Conservation (phyloP, 2,329 filamentous ascomycete species). For the Alternaria viburni region DNA sequence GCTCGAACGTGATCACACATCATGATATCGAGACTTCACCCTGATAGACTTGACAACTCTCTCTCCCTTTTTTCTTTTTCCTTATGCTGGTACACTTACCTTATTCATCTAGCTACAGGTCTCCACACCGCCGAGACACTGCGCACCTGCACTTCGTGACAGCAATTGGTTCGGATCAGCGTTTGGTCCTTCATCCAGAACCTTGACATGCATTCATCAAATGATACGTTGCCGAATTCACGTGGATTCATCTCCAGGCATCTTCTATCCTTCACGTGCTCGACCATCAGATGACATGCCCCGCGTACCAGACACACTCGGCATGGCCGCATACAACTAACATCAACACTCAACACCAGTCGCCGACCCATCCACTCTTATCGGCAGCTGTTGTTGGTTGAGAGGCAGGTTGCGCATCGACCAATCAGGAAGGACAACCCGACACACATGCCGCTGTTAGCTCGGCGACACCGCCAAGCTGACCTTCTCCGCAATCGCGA, state of each 20-base stretch:
- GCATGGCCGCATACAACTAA: conserved; percentile 22
- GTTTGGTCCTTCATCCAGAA: conserved; percentile 28
- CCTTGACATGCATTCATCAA: conserved; percentile 26
- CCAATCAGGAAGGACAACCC: conserved; percentile 35
- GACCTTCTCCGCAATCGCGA: conserved; percentile 35
- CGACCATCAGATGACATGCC: conserved; percentile 17
- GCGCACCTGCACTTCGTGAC: conserved; percentile 20
- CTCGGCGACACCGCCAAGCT: conserved; percentile 26
- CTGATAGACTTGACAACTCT: conserved; percentile 26
- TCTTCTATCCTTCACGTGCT: conserved; percentile 25
- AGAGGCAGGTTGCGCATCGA: conserved; percentile 17
- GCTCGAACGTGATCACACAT: conserved; percentile 49
- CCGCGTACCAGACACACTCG: conserved; percentile 10
- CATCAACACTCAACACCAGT: conserved; percentile 32
- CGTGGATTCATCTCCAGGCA: conserved; percentile 30
- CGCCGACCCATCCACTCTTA: conserved; percentile 30
- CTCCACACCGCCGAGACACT: conserved; percentile 2
- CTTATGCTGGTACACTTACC: conserved; percentile 20
- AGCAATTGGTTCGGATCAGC: conserved; percentile 32
- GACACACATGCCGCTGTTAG: conserved; percentile 36
- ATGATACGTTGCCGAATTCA: conserved; percentile 29
- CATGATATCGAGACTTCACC: conserved; percentile 47
- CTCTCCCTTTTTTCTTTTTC: conserved; percentile 8
- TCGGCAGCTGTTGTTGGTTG: conserved; percentile 39
- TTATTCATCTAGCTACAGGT: conserved; percentile 23